phyloP scores from a whole-genome alignment of 2,329 filamentous ascomycete genomes.

The Aquanectria penicillioides region DNA sequence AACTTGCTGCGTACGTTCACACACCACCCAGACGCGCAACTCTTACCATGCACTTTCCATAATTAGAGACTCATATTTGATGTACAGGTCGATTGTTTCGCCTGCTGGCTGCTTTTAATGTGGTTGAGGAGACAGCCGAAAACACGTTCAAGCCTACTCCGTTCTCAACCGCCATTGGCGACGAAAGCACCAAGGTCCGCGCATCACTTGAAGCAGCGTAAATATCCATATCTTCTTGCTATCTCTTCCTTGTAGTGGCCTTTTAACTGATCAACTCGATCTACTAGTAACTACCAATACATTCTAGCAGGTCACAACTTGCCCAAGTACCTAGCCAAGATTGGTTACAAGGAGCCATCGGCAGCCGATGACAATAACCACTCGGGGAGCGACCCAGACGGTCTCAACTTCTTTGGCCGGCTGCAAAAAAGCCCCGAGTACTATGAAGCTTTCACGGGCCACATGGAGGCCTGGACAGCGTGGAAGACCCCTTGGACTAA shows the following conservation, averaged over 20 bases:
- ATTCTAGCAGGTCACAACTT: constrained; percentile 27
- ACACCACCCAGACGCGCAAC: background rate
- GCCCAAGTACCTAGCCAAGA: constrained; percentile 30
- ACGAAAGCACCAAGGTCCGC: constrained; percentile 31
- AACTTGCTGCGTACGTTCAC: constrained; percentile 22
- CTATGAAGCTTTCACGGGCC: constrained; percentile 27
- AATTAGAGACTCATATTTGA: background rate
- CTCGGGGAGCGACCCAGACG: constrained; percentile 16
- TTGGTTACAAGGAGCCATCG: constrained; percentile 20
- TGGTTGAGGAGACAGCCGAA: constrained; percentile 24
- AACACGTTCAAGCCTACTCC: constrained; percentile 31
- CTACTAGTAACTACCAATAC: constrained; percentile 29
- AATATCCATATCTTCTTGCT: rapidly evolving
- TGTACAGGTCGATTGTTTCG: constrained; percentile 24
- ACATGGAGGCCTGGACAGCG: constrained; percentile 32
- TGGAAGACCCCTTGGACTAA: constrained; percentile 36
- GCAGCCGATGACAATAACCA: constrained; percentile 24
- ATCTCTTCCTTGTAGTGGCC: rapidly evolving
- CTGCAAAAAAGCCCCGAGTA: constrained; percentile 31
- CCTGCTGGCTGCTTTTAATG: constrained; percentile 27
- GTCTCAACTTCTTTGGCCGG: constrained; percentile 29
- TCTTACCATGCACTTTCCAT: background rate
- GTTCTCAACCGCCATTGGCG: constrained; percentile 27
- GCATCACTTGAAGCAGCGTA: constrained; percentile 30
- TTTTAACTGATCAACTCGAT: background rate